A percentile compares a stretch with the other conserved stretches of the same genome.
phyloP scores from a whole-genome alignment of 306 rosid species.

The Arachis hypogaea region DNA sequence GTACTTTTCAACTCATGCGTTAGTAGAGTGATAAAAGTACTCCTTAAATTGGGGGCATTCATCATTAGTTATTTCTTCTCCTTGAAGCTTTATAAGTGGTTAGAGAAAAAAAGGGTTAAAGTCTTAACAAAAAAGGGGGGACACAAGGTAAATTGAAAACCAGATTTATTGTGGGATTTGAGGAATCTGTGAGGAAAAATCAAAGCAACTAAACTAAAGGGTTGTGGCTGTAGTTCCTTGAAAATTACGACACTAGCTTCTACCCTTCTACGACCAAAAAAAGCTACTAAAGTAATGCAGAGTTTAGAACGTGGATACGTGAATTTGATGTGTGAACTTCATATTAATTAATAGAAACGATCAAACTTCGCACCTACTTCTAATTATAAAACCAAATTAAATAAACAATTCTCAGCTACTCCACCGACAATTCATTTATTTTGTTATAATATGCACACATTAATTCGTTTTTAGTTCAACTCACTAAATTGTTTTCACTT shows the following conservation, averaged over 20 bases:
- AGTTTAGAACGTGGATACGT: not conserved
- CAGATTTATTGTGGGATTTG: not conserved
- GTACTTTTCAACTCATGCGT: not conserved
- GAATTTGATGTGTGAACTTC: not conserved
- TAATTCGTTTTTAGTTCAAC: no score
- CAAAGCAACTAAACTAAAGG: constrained; percentile 13
- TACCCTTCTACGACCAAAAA: not conserved
- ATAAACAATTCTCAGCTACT: not conserved
- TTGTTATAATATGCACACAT: not conserved
- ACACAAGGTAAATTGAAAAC: not conserved
- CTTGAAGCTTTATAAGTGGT: not conserved
- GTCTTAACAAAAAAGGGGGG: not conserved
- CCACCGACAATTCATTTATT: not conserved
- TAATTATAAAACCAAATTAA: not conserved
- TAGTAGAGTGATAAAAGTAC: no score
- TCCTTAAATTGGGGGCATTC: not conserved
- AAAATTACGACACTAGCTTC: not conserved
- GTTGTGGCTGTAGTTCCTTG: constrained; percentile 2
- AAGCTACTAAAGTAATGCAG: not conserved
- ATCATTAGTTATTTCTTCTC: not conserved
- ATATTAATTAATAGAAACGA: not conserved
- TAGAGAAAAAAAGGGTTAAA: not conserved
- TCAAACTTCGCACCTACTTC: not conserved
- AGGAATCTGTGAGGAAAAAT: not conserved
- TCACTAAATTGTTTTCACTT: no score